A percentile compares a stretch with the other conserved stretches of the same genome.
Conservation (phyloP, 164 flowering plant genomes). For the Berberis vulgaris region DNA sequence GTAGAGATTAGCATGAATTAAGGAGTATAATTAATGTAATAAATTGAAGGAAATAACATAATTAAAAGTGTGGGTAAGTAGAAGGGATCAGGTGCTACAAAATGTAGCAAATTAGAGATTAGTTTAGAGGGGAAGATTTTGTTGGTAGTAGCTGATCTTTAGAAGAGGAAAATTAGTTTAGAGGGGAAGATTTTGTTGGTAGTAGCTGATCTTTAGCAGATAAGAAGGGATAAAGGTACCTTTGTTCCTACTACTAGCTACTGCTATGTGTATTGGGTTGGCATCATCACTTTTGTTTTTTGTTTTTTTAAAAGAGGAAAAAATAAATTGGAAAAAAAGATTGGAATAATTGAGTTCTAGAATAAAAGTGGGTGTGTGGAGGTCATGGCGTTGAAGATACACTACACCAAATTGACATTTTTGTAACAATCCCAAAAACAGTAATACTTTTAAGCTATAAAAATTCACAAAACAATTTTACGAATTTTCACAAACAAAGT, state of each 20-base stretch:
- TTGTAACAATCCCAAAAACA: too few relatives aligned
- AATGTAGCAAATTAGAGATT: constrained; percentile 14
- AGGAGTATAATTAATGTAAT: constrained; percentile 21
- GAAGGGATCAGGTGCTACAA: constrained; percentile 53
- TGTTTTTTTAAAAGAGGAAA: too few relatives aligned
- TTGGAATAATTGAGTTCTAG: constrained; percentile 29
- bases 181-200: constrained; percentile 5
- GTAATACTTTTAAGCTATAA: too few relatives aligned
- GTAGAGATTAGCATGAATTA: constrained; percentile 25
- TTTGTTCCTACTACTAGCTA: constrained; percentile 31
- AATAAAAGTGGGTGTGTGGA: constrained; percentile 26
- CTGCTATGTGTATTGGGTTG: neutral
- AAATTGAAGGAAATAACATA: constrained; percentile 11
- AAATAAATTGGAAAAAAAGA: neutral
- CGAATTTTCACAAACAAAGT: too few relatives aligned
- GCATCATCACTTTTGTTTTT: neutral
- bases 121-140: constrained; percentile 8
- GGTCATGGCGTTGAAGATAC: constrained; percentile 32
- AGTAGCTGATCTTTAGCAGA: constrained; percentile 24
- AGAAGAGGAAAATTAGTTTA: constrained; percentile 19
- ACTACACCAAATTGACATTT: too few relatives aligned
- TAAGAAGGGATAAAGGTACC: constrained; percentile 13
- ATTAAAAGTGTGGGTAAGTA: constrained; percentile 13
- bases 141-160: constrained; percentile 16
- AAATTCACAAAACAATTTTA: too few relatives aligned